phyloP scores from a whole-genome alignment of 1,284 basidiomycete genomes.

The Cutaneotrichosporon cutaneum region DNA sequence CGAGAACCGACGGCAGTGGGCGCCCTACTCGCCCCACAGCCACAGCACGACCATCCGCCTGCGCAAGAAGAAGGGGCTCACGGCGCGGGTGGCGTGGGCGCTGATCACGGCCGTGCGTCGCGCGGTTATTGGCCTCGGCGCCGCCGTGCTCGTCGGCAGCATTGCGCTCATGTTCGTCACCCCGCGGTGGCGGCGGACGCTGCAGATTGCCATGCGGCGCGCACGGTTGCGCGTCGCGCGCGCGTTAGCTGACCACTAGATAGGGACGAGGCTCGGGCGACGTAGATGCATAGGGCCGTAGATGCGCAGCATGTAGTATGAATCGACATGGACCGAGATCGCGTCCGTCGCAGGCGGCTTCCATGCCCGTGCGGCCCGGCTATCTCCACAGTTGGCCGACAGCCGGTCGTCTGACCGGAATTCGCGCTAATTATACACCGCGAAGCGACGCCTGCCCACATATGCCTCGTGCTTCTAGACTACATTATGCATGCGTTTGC shows the following conservation, averaged over 20 bases:
- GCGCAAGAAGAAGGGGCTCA: constrained; percentile 28
- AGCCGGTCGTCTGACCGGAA: not conserved
- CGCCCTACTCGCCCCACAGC: not conserved
- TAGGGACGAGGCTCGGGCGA: not conserved
- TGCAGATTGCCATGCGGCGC: constrained; percentile 8
- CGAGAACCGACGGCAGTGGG: constrained; percentile 5
- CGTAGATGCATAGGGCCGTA: constrained; percentile 2
- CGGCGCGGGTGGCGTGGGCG: constrained; percentile 37
- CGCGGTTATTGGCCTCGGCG: constrained; percentile 40
- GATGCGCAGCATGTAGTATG: not conserved
- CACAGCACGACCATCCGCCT: constrained; percentile 25
- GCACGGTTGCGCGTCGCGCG: constrained; percentile 17
- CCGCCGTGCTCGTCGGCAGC: constrained; percentile 33
- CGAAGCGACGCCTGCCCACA: too few species aligned
- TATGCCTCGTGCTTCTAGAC: not conserved
- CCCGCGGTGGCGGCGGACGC: constrained; percentile 33
- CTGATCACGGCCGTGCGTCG: constrained; percentile 37
- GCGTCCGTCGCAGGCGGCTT: not conserved
- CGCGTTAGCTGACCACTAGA: constrained; percentile 5
- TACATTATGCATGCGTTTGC: constrained; percentile 5
- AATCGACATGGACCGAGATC: not conserved
- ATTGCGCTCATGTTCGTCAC: constrained; percentile 33
- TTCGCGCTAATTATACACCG: not conserved
- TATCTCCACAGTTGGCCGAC: not conserved
- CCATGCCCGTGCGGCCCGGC: not conserved